Evolutionary conservation across 768 basidiomycete genomes (phyloP).

Genomic region (Lentinus brumalis): DNA sequence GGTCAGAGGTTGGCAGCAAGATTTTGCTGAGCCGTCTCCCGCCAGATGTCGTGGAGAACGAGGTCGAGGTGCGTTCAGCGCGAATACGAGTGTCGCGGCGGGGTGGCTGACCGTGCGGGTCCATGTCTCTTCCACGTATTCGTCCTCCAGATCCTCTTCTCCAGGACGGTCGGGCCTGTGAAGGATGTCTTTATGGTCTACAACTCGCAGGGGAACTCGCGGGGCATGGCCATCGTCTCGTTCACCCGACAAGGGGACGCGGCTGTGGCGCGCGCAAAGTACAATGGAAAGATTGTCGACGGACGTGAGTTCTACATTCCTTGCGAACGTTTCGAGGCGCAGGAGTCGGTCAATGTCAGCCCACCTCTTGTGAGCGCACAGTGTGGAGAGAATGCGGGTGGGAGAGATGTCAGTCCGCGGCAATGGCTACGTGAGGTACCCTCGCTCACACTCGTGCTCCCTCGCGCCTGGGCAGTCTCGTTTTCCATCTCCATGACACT

Average conservation of each 20-base stretch:
- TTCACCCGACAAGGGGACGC: slow-evolving; percentile 71
- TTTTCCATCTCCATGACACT: background rate
- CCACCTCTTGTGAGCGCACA: background rate
- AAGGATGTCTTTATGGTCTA: slow-evolving; percentile 72
- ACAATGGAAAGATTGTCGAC: slow-evolving; percentile 77
- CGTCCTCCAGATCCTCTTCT: slow-evolving; percentile 64
- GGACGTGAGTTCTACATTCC: slow-evolving; percentile 41
- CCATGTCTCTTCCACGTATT: background rate
- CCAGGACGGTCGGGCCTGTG: slow-evolving; percentile 74
- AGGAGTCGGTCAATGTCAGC: slow-evolving; percentile 6
- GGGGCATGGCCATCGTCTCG: slow-evolving; percentile 77
- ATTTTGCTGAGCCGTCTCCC: slow-evolving; percentile 69
- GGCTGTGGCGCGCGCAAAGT: slow-evolving; percentile 61
- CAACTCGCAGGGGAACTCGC: slow-evolving; percentile 74
- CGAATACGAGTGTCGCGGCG: background rate
- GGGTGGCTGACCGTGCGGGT: slow-evolving; percentile 2
- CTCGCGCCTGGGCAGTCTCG: background rate
- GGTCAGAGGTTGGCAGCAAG: slow-evolving; percentile 50
- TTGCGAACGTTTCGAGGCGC: background rate
- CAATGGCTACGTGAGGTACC: background rate
- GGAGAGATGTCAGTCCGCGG: background rate
- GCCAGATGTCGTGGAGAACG: slow-evolving; percentile 65
- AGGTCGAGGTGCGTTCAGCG: slow-evolving; percentile 56
- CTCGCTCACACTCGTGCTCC: background rate
- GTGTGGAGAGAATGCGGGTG: background rate